These are phyloP conservation scores for Teratosphaeria gauchensis DNA, from an alignment of 2,329 filamentous ascomycete species.

Conservation along the genomic window DNA sequence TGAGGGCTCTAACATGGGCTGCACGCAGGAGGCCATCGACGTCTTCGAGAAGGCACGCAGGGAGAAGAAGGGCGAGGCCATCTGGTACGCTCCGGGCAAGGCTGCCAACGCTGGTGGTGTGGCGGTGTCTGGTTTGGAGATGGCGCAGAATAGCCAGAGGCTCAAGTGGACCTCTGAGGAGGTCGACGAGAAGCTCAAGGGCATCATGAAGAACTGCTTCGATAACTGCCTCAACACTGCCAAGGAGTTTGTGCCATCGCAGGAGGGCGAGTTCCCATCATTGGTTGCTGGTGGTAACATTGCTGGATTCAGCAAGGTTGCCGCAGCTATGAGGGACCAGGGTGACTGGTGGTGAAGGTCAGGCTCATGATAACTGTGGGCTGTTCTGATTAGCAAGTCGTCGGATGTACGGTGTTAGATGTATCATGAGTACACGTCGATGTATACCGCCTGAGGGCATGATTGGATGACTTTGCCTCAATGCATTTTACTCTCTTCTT, in stretches of 20 bases:
- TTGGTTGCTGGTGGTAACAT: constrained; percentile 94
- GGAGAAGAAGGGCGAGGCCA: constrained; percentile 56
- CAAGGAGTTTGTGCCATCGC: constrained; percentile 71
- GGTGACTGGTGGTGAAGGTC: constrained; percentile 72
- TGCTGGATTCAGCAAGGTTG: constrained; percentile 95
- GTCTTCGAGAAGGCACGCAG: constrained; percentile 73
- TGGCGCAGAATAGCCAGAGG: constrained; percentile 93
- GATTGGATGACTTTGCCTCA: too few species aligned
- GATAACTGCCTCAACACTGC: constrained; percentile 80
- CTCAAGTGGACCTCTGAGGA: constrained; percentile 80
- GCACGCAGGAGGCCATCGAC: constrained; percentile 90
- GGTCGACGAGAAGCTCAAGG: constrained; percentile 83
- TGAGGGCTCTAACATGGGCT: constrained; percentile 98
- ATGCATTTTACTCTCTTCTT: too few species aligned
- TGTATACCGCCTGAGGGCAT: too few species aligned
- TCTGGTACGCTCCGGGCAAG: constrained; percentile 87
- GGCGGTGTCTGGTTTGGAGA: constrained; percentile 93
- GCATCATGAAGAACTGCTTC: constrained; percentile 93
- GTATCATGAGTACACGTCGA: background rate
- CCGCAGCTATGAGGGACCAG: constrained; percentile 86
- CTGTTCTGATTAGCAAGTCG: background rate
- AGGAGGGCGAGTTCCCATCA: constrained; percentile 76
- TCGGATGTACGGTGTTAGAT: background rate
- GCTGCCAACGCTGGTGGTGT: constrained; percentile 96
- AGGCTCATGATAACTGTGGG: background rate